Percentiles rank a stretch among this genome's conserved stretches.
phyloP scores from a whole-genome alignment of 441 rosid genomes.

The Gossypium davidsonii region DNA sequence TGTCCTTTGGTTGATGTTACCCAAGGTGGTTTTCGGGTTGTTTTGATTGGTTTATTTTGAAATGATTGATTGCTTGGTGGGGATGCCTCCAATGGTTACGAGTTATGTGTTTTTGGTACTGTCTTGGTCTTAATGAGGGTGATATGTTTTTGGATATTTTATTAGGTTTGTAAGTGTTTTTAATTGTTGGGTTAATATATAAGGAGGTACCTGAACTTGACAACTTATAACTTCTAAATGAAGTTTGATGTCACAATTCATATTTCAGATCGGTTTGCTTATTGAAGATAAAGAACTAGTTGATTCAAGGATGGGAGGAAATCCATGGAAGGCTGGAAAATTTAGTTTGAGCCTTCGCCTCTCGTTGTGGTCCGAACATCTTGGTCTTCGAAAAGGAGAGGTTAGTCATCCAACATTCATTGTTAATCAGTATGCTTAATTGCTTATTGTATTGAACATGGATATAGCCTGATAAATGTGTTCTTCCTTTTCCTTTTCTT shows the following conservation, averaged over 20 bases:
- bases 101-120: no score
- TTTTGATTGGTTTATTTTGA: no score
- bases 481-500: slow-evolving; percentile 3
- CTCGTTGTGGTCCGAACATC: slow-evolving; percentile 96
- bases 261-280: slow-evolving; percentile 69
- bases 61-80: no score
- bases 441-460: slow-evolving; percentile 2
- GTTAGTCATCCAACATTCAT: slow-evolving; percentile 29
- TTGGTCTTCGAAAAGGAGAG: slow-evolving; percentile 74
- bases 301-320: slow-evolving; percentile 83
- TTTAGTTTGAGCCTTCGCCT: slow-evolving; percentile 80
- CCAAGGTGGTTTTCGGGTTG: no score
- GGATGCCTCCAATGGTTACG: no score
- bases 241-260: slow-evolving; percentile 1
- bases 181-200: no score
- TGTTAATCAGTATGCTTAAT: not conserved
- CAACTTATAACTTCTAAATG: not conserved
- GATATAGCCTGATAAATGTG: not conserved
- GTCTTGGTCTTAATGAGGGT: no score
- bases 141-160: no score
- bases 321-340: slow-evolving; percentile 92
- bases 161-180: no score
- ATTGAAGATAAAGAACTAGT: slow-evolving; percentile 85
- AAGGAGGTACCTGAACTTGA: no score
- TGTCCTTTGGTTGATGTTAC: no score